Evolutionary conservation across 768 basidiomycete species (phyloP), one percentile per base, ranked within the genome.

Genomic region (Termitomyces sp.): DNA sequence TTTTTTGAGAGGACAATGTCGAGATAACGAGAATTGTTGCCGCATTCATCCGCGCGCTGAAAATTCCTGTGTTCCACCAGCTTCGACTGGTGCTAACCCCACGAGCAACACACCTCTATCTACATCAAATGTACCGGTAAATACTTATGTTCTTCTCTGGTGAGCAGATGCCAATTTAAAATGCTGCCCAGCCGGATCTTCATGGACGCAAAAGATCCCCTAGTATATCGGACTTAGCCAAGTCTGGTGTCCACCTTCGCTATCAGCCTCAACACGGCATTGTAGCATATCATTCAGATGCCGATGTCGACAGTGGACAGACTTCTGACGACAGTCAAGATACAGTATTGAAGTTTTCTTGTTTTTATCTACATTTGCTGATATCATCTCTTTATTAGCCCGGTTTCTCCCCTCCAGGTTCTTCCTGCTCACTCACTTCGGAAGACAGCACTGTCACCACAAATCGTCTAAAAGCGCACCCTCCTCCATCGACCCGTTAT

Each of bases 11-110:
- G 40, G 49, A 14, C 5, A 8, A 4, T 63, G 64, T 24, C n/a
- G 0, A 14, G 2, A 1, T 10, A 22, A 49, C 14, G 37, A 51
- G 32, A 0, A 10, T 0, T 65, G 62, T 36, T 1, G 1, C 7
- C 57, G 60, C 40, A 61, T 65, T 22, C 64, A 63, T 42, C 62
- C 64, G 16, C 56, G 39, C 7, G 34, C 22, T 14, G 13, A 46
- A 9, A 30, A n/a, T 1, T 16, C 18, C 1, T 9, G 3, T 16
- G 3, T 4, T 43, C 18, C 18, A 37, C 7, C n/a, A 26, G 4
- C 13, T 26, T 26, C 4, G 8, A 51, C 49, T 24, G 4, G 8
- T 4, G 4, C 18, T n/a, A 24, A 36, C 22, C 5, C 13, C n/a
- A 24, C 24, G 16, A 51, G 18, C 16, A 37, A 51, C 16, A 26